Evolutionary conservation across 306 rosid genomes (phyloP).

Genomic region (Trichosanthes truncata): DNA sequence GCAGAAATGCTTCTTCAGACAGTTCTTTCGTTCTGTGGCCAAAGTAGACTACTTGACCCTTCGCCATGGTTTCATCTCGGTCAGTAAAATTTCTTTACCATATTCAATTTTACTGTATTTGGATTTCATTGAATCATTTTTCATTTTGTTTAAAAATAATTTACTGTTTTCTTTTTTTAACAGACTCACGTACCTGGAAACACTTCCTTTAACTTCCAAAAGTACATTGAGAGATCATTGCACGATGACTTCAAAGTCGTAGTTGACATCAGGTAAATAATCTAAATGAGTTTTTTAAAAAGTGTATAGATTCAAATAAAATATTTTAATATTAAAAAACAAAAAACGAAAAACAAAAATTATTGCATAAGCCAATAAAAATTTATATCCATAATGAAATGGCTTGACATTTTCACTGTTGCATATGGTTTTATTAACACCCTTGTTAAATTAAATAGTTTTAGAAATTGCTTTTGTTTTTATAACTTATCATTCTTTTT

Average conservation of each 20-base stretch:
- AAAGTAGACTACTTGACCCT: constrained; percentile 48
- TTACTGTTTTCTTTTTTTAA: neutral
- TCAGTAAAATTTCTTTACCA: constrained; percentile 3
- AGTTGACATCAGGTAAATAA: constrained; percentile 40
- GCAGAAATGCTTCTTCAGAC: constrained; percentile 57
- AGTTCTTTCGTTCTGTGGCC: constrained; percentile 47
- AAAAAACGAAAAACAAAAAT: neutral
- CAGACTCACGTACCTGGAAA: constrained; percentile 40
- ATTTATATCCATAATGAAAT: neutral
- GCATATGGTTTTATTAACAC: too few species aligned
- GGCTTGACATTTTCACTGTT: neutral
- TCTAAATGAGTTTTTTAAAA: neutral
- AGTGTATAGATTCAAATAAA: too few species aligned
- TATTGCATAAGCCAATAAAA: neutral
- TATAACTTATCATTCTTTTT: neutral
- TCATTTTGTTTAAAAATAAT: neutral
- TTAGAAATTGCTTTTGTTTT: neutral
- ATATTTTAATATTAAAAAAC: too few species aligned
- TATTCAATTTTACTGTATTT: neutral
- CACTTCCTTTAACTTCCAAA: constrained; percentile 34
- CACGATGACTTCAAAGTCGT: constrained; percentile 50
- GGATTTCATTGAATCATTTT: neutral
- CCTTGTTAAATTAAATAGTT: neutral
- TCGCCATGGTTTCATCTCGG: constrained; percentile 51
- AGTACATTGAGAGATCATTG: constrained; percentile 39